These are phyloP conservation scores for Metarhizium rileyi DNA, from an alignment of 2,329 filamentous ascomycete genomes.

Conservation along the genomic window DNA sequence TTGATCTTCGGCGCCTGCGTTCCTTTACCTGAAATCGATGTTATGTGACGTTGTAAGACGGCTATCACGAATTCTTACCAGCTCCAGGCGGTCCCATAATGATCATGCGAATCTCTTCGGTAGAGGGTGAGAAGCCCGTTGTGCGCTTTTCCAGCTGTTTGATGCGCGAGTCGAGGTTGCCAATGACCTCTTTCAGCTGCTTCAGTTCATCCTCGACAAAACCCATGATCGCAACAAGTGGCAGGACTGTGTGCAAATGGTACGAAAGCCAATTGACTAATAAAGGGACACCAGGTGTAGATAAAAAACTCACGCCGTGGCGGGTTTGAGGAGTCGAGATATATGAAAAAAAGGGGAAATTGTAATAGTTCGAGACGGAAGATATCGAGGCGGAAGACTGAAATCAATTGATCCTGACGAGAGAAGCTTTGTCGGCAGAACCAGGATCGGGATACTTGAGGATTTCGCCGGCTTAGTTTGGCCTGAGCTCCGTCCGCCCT, in stretches of 20 bases:
- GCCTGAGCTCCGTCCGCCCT: not conserved
- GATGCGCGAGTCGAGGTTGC: constrained; percentile 76
- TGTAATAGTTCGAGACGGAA: not conserved
- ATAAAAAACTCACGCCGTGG: not conserved
- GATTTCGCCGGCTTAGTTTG: constrained; percentile 3
- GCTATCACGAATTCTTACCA: constrained; percentile 48
- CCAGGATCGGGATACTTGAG: not conserved
- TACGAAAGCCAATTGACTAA: constrained; percentile 5
- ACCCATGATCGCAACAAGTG: constrained; percentile 57
- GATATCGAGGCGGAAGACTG: not conserved
- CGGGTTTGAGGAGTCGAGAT: not conserved
- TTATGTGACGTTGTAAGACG: constrained; percentile 1
- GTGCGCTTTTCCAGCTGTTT: constrained; percentile 73
- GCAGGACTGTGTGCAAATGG: constrained; percentile 7
- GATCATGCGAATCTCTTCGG: constrained; percentile 81
- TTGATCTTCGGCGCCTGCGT: constrained; percentile 97
- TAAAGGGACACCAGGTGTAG: not conserved
- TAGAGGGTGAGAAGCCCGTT: constrained; percentile 39
- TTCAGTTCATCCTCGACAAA: constrained; percentile 79
- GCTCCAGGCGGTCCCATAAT: constrained; percentile 95
- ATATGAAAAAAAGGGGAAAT: not conserved
- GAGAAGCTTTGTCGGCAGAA: not conserved
- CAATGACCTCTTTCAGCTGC: constrained; percentile 74
- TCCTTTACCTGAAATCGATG: constrained; percentile 67
- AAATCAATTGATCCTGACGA: not conserved